Conservation (phyloP, 1,139 yeast genomes). For the Geotrichum reessii region DNA sequence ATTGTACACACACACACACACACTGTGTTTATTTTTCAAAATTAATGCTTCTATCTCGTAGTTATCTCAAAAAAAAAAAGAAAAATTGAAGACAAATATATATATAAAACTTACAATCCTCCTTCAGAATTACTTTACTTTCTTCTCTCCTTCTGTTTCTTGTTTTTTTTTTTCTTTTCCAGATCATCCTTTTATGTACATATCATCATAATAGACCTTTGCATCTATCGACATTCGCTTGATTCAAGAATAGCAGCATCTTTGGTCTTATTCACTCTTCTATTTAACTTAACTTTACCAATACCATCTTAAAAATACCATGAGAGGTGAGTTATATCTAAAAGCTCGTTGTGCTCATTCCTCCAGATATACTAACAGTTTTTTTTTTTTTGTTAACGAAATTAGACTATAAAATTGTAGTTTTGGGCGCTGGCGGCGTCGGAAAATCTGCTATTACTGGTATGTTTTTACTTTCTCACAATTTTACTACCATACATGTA, state of each 20-base stretch:
- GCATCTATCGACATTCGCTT: background rate
- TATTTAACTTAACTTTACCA: background rate
- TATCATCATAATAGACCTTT: background rate
- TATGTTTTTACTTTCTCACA: constrained; percentile 14
- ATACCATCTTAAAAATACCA: background rate
- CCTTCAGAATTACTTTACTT: background rate
- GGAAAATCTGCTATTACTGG: constrained; percentile 88
- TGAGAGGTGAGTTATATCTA: constrained; percentile 8
- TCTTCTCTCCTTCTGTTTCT: background rate
- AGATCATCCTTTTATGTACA: background rate
- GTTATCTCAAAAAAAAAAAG: background rate
- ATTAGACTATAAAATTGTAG: constrained; percentile 74
- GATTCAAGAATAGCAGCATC: background rate
- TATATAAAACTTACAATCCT: background rate
- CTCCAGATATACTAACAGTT: background rate
- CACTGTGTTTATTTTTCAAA: background rate
- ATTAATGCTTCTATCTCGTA: background rate
- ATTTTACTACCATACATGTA: background rate
- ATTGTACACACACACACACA: no score
- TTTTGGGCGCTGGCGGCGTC: constrained; percentile 97
- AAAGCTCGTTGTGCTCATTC: background rate
- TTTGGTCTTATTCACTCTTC: background rate
- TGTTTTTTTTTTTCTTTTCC: background rate
- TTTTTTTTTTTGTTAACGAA: background rate
- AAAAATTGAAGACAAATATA: background rate